Evolutionary conservation across 176 grass and related monocot genomes (phyloP).

Genomic region (Oryza meridionalis): DNA sequence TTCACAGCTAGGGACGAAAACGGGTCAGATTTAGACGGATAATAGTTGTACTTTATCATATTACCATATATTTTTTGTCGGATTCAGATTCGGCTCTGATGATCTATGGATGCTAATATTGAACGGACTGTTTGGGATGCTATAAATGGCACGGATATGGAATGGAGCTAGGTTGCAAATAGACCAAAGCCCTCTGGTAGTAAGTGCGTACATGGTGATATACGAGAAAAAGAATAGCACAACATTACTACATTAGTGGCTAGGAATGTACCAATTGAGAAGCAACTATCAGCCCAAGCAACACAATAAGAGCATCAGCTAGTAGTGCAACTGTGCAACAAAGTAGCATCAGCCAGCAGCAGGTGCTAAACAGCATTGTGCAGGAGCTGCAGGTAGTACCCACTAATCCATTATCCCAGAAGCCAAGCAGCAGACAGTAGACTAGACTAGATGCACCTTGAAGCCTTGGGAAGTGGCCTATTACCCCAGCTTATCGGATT

Average conservation of each 20-base stretch:
- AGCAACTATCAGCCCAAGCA: not conserved
- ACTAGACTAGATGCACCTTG: too few species aligned
- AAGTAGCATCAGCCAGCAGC: not conserved
- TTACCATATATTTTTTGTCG: too few species aligned
- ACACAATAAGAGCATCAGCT: not conserved
- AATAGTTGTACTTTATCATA: too few species aligned
- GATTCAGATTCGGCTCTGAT: too few species aligned
- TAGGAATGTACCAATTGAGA: not conserved
- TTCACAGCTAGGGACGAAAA: too few species aligned
- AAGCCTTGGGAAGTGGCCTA: not conserved
- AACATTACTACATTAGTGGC: not conserved
- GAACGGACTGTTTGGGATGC: not conserved
- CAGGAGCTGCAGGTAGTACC: not conserved
- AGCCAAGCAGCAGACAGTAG: not conserved
- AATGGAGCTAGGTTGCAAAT: not conserved
- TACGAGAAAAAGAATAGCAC: not conserved
- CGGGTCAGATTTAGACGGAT: too few species aligned
- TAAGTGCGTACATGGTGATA: not conserved
- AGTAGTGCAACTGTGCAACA: not conserved
- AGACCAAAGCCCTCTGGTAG: not conserved
- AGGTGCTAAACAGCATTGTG: not conserved
- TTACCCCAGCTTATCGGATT: not conserved
- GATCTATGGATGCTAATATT: not conserved
- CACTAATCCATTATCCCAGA: not conserved
- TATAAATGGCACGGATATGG: not conserved